These are phyloP conservation scores for Mycena vulgaris DNA, from an alignment of 768 basidiomycete species.

Conservation along the genomic window DNA sequence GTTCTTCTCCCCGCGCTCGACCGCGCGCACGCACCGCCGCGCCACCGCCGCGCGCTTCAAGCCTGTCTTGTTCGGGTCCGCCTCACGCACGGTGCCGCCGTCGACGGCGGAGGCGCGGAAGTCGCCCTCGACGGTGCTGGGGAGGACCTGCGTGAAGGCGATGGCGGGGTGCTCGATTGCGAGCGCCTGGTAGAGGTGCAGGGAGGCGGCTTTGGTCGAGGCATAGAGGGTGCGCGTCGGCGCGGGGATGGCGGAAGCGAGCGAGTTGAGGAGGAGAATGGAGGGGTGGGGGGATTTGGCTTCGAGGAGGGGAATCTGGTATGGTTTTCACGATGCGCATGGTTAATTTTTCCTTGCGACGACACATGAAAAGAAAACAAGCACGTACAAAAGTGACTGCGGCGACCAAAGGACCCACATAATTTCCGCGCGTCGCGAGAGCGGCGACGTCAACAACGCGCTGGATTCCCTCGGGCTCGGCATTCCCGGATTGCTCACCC, in stretches of 20 bases:
- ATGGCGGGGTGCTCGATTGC: constrained; percentile 85
- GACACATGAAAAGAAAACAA: neutral
- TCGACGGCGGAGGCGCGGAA: constrained; percentile 90
- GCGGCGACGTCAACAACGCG: constrained; percentile 69
- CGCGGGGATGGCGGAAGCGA: constrained; percentile 85
- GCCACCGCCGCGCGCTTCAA: constrained; percentile 76
- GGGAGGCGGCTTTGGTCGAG: constrained; percentile 86
- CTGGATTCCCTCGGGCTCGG: constrained; percentile 68
- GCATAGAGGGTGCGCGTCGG: constrained; percentile 90
- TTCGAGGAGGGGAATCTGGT: constrained; percentile 83
- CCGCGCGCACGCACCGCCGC: constrained; percentile 67
- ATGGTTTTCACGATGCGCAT: no score
- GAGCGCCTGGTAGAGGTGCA: constrained; percentile 83
- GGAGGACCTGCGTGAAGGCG: constrained; percentile 72
- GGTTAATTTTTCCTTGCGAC: neutral
- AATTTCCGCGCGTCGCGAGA: constrained; percentile 76
- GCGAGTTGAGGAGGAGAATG: constrained; percentile 83
- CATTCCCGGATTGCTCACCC: constrained; percentile 58
- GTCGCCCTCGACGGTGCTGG: constrained; percentile 80
- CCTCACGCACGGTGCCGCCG: constrained; percentile 59
- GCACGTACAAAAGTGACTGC: constrained; percentile 79
- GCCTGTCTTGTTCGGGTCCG: constrained; percentile 70
- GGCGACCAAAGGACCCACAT: constrained; percentile 76
- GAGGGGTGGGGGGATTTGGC: constrained; percentile 77
- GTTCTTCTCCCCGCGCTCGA: constrained; percentile 69